Evolutionary conservation across 2,329 filamentous ascomycete genomes (phyloP).

Genomic region (Clathrospora elynae): DNA sequence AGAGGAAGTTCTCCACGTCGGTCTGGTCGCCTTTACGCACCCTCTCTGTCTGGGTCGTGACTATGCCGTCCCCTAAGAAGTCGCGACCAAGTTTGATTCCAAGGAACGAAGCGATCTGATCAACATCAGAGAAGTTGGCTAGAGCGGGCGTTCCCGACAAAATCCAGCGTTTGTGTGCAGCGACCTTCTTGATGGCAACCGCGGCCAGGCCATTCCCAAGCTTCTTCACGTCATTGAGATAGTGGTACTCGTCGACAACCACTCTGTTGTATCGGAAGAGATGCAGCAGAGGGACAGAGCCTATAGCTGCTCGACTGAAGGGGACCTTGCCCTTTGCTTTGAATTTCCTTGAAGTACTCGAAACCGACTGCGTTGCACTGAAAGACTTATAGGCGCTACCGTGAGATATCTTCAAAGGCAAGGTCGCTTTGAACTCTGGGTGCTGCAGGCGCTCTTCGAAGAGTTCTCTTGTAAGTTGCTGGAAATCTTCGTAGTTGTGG

Average conservation of each 20-base stretch:
- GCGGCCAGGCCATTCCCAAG: conserved; percentile 25
- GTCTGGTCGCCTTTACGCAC: conserved; percentile 38
- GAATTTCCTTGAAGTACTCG: conserved; percentile 11
- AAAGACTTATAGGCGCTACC: conserved; percentile 41
- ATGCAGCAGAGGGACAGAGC: conserved; percentile 54
- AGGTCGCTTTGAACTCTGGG: conserved; percentile 44
- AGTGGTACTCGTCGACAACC: conserved; percentile 69
- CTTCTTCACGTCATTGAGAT: conserved; percentile 52
- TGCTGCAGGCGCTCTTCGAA: conserved; percentile 36
- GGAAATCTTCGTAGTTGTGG: conserved; percentile 40
- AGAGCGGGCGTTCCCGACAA: conserved; percentile 67
- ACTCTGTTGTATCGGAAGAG: conserved; percentile 66
- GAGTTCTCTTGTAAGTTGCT: conserved; percentile 23
- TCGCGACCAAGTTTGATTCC: conserved; percentile 61
- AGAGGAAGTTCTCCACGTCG: conserved; percentile 61
- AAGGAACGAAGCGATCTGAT: conserved; percentile 62
- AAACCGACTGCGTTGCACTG: conserved; percentile 9
- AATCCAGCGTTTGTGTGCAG: conserved; percentile 63
- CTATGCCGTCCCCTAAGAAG: conserved; percentile 53
- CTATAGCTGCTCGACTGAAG: no score
- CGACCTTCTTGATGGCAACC: conserved; percentile 52
- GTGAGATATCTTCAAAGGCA: conserved; percentile 48
- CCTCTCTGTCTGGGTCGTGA: conserved; percentile 55
- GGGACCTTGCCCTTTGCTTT: conserved; percentile 9
- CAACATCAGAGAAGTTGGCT: conserved; percentile 63